These are phyloP conservation scores for Gastrodia elata DNA, from an alignment of 106 monocot genomes.

Conservation along the genomic window DNA sequence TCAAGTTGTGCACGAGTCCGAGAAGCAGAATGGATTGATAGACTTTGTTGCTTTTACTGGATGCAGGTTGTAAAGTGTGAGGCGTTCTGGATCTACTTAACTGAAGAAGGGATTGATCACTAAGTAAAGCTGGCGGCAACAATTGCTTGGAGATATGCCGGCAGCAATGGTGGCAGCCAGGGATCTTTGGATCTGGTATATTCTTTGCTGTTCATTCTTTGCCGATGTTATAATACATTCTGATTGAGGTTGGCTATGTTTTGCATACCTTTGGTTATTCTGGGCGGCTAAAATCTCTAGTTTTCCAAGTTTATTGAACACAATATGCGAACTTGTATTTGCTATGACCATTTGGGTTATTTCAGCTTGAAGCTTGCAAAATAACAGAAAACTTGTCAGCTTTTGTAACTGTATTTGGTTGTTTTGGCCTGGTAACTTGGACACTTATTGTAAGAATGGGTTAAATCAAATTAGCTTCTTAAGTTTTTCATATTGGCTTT, in stretches of 20 bases:
- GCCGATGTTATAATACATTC: background rate
- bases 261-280: background rate
- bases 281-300: background rate
- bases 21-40: background rate
- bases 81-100: background rate
- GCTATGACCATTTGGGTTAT: background rate
- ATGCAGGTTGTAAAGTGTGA: background rate
- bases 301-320: too few relatives aligned
- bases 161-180: slow-evolving; percentile 38
- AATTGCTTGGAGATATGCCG: slow-evolving; percentile 61
- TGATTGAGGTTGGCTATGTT: background rate
- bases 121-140: slow-evolving; percentile 56
- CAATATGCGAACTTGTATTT: background rate
- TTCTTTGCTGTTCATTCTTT: background rate
- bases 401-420: too few relatives aligned
- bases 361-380: too few relatives aligned
- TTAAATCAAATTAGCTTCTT: background rate
- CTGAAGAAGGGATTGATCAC: background rate
- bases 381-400: too few relatives aligned
- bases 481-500: background rate
- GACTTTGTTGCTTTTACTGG: slow-evolving; percentile 1
- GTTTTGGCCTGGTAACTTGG: too few relatives aligned
- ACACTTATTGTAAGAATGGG: background rate
- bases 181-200: slow-evolving; percentile 55
- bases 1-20: background rate